Evolutionary conservation across 2,329 filamentous ascomycete species (phyloP).

Genomic region (Botrytis fabae): DNA sequence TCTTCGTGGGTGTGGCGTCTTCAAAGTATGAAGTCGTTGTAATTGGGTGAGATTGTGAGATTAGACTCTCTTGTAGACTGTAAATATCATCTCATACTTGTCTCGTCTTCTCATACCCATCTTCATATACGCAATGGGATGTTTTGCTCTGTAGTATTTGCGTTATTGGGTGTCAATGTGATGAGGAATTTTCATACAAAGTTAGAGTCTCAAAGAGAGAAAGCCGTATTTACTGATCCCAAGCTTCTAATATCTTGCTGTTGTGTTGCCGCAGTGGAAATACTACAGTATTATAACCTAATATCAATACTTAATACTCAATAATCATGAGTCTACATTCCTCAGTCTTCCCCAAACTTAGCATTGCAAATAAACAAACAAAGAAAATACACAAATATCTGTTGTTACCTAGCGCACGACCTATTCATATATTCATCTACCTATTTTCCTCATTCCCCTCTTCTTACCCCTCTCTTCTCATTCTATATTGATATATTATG

Average conservation of each 20-base stretch:
- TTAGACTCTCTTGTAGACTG: background rate
- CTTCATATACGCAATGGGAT: background rate
- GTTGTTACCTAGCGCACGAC: background rate
- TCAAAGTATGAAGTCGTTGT: background rate
- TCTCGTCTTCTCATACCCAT: background rate
- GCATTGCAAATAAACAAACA: background rate
- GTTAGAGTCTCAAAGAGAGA: background rate
- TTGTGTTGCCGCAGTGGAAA: background rate
- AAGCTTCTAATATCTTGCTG: background rate
- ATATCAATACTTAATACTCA: background rate
- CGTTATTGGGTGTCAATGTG: background rate
- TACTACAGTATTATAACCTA: background rate
- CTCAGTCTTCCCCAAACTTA: background rate
- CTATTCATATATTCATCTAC: too few relatives aligned
- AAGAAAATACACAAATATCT: background rate
- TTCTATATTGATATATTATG: too few relatives aligned
- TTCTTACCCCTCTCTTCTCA: background rate
- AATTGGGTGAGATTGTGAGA: background rate
- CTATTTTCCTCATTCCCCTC: background rate
- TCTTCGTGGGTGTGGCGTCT: background rate
- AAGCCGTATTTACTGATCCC: background rate
- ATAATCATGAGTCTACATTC: background rate
- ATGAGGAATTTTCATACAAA: background rate
- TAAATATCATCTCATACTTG: background rate
- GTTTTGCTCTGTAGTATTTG: background rate